Base-by-base conservation (phyloP, 495 filamentous ascomycete genomes). In the Corynascus novoguineensis region DNA sequence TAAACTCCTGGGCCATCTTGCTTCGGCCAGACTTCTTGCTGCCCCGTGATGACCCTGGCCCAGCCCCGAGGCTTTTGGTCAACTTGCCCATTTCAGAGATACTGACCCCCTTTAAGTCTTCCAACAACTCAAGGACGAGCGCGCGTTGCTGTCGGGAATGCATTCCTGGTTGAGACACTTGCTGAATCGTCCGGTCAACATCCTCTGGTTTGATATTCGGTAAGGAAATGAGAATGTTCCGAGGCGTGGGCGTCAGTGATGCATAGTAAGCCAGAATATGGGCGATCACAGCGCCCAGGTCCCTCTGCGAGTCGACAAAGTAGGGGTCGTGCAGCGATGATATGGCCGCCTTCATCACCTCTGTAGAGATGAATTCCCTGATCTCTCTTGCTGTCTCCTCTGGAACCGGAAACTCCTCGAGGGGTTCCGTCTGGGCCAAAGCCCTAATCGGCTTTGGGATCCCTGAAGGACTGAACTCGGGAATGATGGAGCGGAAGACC, bases 241-340 rank as follows among this genome's bases (percentile, higher is more conserved):
- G 56, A 0, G 85, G 82, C 8, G 83, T 86, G 0, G 73, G 48
- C 32, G 87, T 93, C 34, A 77, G 67, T 1, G 76, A 73, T 6
- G 77, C 82, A 66, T 96, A 96, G 22, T 86, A 75, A 5, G 85
- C 77, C 67, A 95, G 79, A 53, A 97, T 93, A 6, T 84, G 80
- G 2, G 91, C 91, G 61, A 99, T 96, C 5, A 96, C 79, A 32
- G 84, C 78, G 14, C 90, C 93, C 10, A 97, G 81, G 34, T 97
- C 93, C 69, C 90, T 95, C 64, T 99, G 93, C 64, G 92, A 82
- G 55, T 99, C 93, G 38, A 96, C 92, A 62, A 97, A 97, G 66
- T 97, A 97, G 1, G 90, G 83, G 53, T 97, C 93, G 69, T 97
- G 86, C 29, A 99, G 80, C 14, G 88, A 92, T 21, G 89, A 86